Conservation (phyloP, 1,284 basidiomycete species). For the Rhizoctonia solani region DNA sequence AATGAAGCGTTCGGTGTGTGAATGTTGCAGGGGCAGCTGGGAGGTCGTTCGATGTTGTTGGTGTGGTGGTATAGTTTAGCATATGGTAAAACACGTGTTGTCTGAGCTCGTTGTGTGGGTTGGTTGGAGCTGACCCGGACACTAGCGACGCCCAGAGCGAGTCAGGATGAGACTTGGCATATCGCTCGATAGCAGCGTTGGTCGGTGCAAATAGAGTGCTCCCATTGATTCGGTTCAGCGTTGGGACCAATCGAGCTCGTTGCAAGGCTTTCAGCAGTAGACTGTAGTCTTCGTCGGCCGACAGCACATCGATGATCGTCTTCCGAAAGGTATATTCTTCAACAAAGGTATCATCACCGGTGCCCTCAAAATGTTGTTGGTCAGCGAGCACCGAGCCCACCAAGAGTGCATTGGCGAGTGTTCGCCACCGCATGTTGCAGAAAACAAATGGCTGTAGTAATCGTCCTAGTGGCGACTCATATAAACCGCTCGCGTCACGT, state of each 20-base stretch:
- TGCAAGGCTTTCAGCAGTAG: conserved; percentile 83
- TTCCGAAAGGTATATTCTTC: conserved; percentile 6
- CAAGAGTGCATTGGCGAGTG: background rate
- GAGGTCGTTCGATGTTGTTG: conserved; percentile 45
- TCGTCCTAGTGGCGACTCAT: background rate
- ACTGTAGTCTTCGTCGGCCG: conserved; percentile 75
- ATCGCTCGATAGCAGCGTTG: conserved; percentile 79
- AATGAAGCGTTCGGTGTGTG: conserved; percentile 68
- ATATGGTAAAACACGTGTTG: conserved; percentile 96
- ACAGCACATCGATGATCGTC: conserved; percentile 81
- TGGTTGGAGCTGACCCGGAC: conserved; percentile 54
- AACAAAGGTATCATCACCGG: too few species aligned
- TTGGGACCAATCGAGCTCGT: conserved; percentile 85
- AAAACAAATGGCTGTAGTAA: background rate
- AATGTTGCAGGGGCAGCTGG: conserved; percentile 49
- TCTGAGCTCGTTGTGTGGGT: conserved; percentile 80
- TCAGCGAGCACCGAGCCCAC: conserved; percentile 8
- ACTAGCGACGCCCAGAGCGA: conserved; percentile 40
- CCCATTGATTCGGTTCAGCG: conserved; percentile 81
- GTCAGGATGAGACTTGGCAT: conserved; percentile 57
- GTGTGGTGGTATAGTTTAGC: conserved; percentile 72
- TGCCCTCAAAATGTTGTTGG: background rate
- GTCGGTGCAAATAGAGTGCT: conserved; percentile 94
- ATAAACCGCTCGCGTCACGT: conserved; percentile 10
- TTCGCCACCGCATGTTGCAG: conserved; percentile 29